Conservation (phyloP, 2,329 filamentous ascomycete genomes). For the Cytospora piceae region DNA sequence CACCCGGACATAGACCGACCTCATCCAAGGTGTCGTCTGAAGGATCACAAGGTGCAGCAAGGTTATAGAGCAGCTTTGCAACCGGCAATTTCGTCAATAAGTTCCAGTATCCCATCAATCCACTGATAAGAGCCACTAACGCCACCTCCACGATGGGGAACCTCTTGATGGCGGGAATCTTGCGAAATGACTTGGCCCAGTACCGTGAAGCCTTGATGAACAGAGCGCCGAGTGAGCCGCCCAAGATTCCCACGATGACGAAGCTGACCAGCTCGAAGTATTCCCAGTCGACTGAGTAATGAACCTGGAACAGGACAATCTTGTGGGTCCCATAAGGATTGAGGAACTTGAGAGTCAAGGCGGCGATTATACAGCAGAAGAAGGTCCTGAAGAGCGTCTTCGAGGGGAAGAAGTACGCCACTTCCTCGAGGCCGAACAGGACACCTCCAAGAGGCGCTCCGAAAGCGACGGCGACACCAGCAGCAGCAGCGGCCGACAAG, state of each 20-base stretch:
- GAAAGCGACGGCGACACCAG: slow-evolving; percentile 92
- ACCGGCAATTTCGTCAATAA: slow-evolving; percentile 86
- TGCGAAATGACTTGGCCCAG: slow-evolving; percentile 89
- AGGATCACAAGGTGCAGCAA: slow-evolving; percentile 84
- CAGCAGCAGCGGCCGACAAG: slow-evolving; percentile 88
- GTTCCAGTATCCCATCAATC: slow-evolving; percentile 91
- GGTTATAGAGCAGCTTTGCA: slow-evolving; percentile 85
- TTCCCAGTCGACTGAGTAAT: slow-evolving; percentile 89
- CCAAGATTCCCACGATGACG: slow-evolving; percentile 81
- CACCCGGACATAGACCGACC: slow-evolving; percentile 77
- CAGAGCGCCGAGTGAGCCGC: slow-evolving; percentile 81
- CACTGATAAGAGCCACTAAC: slow-evolving; percentile 83
- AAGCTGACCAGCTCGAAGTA: slow-evolving; percentile 89
- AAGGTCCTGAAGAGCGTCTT: slow-evolving; percentile 98
- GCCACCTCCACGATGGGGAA: slow-evolving; percentile 87
- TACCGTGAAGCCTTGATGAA: slow-evolving; percentile 95
- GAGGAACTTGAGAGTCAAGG: slow-evolving; percentile 88
- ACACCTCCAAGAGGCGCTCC: slow-evolving; percentile 87
- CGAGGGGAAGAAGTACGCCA: slow-evolving; percentile 95
- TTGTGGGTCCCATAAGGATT: slow-evolving; percentile 96
- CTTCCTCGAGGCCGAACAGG: slow-evolving; percentile 91
- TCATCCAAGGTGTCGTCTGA: slow-evolving; percentile 64
- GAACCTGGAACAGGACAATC: slow-evolving; percentile 94
- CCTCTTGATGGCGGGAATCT: slow-evolving; percentile 77
- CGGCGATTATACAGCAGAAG: slow-evolving; percentile 95